Conservation (phyloP, 371 early-diverging fungal species). For the Mucor circinelloides region DNA sequence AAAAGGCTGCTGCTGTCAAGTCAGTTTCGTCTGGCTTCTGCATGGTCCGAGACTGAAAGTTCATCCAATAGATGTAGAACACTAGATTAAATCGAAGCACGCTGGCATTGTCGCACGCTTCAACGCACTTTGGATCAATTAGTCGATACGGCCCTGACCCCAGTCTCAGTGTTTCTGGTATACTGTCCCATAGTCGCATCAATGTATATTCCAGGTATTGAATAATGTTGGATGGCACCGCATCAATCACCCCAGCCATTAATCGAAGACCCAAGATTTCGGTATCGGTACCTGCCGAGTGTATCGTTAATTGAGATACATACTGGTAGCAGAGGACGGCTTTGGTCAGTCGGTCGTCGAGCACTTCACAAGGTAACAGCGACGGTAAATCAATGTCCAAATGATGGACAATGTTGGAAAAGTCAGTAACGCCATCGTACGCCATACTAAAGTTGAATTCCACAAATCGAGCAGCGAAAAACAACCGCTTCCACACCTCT, state of each 20-base stretch:
- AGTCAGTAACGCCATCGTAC: slow-evolving; percentile 20
- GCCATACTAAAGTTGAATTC: slow-evolving; percentile 30
- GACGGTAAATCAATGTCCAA: slow-evolving; percentile 28
- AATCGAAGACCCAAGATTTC: slow-evolving; percentile 19
- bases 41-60: slow-evolving; percentile 31
- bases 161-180: slow-evolving; percentile 19
- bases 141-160: slow-evolving; percentile 26
- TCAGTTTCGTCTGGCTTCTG: slow-evolving; percentile 19
- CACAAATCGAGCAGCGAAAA: slow-evolving; percentile 27
- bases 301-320: slow-evolving; percentile 16
- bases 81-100: slow-evolving; percentile 28
- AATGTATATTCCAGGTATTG: slow-evolving; percentile 27
- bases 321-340: slow-evolving; percentile 9
- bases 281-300: neutral
- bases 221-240: slow-evolving; percentile 16
- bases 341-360: neutral
- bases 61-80: slow-evolving; percentile 36
- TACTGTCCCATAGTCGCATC: slow-evolving; percentile 25
- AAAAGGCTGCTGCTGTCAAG: slow-evolving; percentile 20
- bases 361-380: slow-evolving; percentile 22
- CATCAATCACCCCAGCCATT: slow-evolving; percentile 25
- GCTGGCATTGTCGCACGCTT: slow-evolving; percentile 12
- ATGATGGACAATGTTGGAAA: slow-evolving; percentile 16
- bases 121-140: slow-evolving; percentile 1
- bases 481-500: slow-evolving; percentile 37